A percentile compares a stretch with the other conserved stretches of the same genome.
Evolutionary conservation across 1,284 basidiomycete species (phyloP).

Genomic region (Rhizoctonia solani): DNA sequence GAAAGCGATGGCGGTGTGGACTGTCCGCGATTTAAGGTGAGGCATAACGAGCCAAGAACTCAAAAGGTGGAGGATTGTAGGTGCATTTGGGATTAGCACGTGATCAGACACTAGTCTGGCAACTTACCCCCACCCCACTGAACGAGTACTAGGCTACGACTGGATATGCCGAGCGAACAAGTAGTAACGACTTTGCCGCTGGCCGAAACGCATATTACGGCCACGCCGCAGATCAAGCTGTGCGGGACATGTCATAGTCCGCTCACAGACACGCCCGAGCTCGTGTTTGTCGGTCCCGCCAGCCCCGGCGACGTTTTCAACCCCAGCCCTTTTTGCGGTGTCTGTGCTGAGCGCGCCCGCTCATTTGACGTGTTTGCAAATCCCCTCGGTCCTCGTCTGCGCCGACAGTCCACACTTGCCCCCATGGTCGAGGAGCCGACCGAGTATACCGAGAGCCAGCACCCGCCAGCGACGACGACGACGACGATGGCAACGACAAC

Average conservation of each 20-base stretch:
- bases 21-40: not conserved
- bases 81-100: not conserved
- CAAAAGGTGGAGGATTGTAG: not conserved
- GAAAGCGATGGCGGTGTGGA: not conserved
- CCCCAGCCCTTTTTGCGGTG: conserved; percentile 16
- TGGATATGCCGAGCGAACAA: conserved; percentile 25
- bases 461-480: no score
- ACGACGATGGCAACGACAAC: no score
- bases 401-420: conserved; percentile 15
- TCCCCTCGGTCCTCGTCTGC: conserved; percentile 35
- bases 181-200: not conserved
- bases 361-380: conserved; percentile 41
- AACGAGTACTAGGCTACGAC: no score
- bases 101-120: no score
- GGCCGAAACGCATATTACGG: not conserved
- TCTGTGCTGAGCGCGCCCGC: conserved; percentile 18
- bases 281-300: conserved; percentile 18
- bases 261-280: conserved; percentile 36
- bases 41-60: not conserved
- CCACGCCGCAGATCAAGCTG: conserved; percentile 39
- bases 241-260: conserved; percentile 40
- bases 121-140: no score
- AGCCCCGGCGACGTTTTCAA: conserved; percentile 33
- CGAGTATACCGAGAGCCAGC: conserved; percentile 11
- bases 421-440: conserved; percentile 22